phyloP scores from a whole-genome alignment of 352 stramenopile species.

The Phytopythium cucurbitacearum region DNA sequence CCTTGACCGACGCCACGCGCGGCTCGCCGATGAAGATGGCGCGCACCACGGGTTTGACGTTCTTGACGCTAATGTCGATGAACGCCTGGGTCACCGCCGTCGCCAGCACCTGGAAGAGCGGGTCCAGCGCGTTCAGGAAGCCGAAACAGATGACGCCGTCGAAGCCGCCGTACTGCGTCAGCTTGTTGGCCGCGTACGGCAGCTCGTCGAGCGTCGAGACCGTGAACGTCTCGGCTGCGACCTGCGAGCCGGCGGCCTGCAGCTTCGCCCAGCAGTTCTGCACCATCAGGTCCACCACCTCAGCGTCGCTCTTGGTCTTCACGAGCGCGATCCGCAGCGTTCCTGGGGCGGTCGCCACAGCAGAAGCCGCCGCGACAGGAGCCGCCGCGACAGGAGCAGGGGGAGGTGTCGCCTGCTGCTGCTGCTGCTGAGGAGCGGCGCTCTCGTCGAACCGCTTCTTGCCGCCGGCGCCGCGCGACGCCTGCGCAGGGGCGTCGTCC shows the following conservation, averaged over 20 bases:
- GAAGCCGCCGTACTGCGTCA: slow-evolving; percentile 61
- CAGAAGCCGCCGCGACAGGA: slow-evolving; percentile 11
- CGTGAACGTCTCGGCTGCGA: slow-evolving; percentile 48
- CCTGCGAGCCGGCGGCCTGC: slow-evolving; percentile 5
- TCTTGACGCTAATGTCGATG: slow-evolving; percentile 83
- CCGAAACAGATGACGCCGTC: slow-evolving; percentile 75
- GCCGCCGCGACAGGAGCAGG: slow-evolving; percentile 13
- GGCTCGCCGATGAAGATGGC: slow-evolving; percentile 79
- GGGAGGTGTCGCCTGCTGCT: slow-evolving; percentile 12
- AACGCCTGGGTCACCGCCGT: slow-evolving; percentile 62
- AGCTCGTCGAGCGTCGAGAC: slow-evolving; percentile 69
- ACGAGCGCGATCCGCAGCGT: slow-evolving; percentile 59
- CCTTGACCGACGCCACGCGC: slow-evolving; percentile 68
- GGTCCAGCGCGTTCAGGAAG: slow-evolving; percentile 64
- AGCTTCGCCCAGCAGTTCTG: slow-evolving; percentile 62
- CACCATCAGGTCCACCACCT: slow-evolving; percentile 64
- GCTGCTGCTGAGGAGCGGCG: slow-evolving; percentile 14
- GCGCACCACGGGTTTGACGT: slow-evolving; percentile 72
- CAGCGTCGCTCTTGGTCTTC: slow-evolving; percentile 71
- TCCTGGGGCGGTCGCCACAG: slow-evolving; percentile 5
- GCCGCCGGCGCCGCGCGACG: slow-evolving; percentile 8
- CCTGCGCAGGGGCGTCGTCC: slow-evolving; percentile 17
- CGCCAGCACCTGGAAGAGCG: slow-evolving; percentile 56
- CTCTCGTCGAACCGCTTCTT: slow-evolving; percentile 25
- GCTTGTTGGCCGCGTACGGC: slow-evolving; percentile 81